Conservation (phyloP, 164 flowering plant species). For the Dillenia turbinata region DNA sequence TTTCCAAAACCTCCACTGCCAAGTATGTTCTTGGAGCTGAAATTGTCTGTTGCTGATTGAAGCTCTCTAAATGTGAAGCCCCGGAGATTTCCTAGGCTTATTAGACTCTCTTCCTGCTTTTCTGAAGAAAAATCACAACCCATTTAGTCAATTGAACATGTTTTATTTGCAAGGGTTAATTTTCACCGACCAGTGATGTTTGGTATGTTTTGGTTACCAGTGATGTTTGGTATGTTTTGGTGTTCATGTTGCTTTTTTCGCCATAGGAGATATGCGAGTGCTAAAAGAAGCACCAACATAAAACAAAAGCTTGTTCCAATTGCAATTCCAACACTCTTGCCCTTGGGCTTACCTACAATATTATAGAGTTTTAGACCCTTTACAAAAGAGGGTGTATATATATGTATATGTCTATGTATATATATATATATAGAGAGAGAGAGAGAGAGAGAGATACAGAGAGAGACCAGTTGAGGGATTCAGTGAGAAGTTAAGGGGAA, state of each 20-base stretch:
- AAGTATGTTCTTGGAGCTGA: slow-evolving; percentile 72
- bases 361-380: not conserved
- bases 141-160: not conserved
- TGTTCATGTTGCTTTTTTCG: slow-evolving; percentile 33
- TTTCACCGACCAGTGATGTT: slow-evolving; percentile 52
- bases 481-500: slow-evolving; percentile 40
- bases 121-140: slow-evolving; percentile 27
- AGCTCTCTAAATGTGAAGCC: slow-evolving; percentile 69
- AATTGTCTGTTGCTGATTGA: slow-evolving; percentile 75
- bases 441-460: not conserved
- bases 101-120: slow-evolving; percentile 59
- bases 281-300: slow-evolving; percentile 25
- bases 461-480: slow-evolving; percentile 48
- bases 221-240: slow-evolving; percentile 40
- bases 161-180: not conserved
- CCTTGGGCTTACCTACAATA: slow-evolving; percentile 38
- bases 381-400: not conserved
- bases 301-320: slow-evolving; percentile 59
- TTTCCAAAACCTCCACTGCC: slow-evolving; percentile 94
- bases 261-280: slow-evolving; percentile 40
- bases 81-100: slow-evolving; percentile 65
- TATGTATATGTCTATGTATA: not conserved
- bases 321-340: slow-evolving; percentile 60
- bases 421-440: slow-evolving; percentile 6
- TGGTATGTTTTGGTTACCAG: slow-evolving; percentile 50